Evolutionary conservation across 179 eudicot species (phyloP), one percentile per base, ranked within the genome.

Genomic region (Beta corolliflora): DNA sequence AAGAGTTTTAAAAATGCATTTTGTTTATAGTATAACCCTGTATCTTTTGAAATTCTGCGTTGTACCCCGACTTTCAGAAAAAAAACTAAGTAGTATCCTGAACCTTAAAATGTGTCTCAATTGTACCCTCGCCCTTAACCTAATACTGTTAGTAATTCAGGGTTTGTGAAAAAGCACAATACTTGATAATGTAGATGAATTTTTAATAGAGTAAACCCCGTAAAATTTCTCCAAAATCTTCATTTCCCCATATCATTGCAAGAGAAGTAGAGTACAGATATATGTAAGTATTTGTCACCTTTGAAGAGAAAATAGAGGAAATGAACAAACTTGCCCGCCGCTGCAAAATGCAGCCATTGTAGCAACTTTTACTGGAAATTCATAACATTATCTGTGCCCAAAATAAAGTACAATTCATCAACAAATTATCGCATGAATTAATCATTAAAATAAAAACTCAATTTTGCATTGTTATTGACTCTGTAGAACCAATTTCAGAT

Each of bases 311-410:
- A 25, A 23, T 18, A 29, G 12, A 25, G 23, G 66, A 77, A 14
- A 59, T 4, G 59, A 50, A 11, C 48, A 67, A 5, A 25, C 79
- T 73, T 66, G 71, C 79, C 79, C 79, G n/a, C 71, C 48, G 48
- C 55, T 65, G 79, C 85, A 75, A 44, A 64, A 74, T 53, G 84
- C 80, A 78, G 80, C 79, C 87, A 85, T 85, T 7, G 46, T 61
- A 58, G 15, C 61, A 9, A 59, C 23, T 69, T n/a, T 61, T 50
- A 75, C 31, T 19, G 71, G n/a, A 66, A 19, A 45, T 68, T 79
- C 78, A 85, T 75, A 70, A 53, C 11, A 14, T 61, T 11, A 81
- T 80, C 84, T 85, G 36, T 23, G 23, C 72, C 54, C 14, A 77
- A 5, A n/a, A 52, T n/a, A 15, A 67, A 46, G 23, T 25, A 79